Evolutionary conservation across 768 basidiomycete species (phyloP), one percentile per base, ranked within the genome.

Genomic region (Panus rudis): DNA sequence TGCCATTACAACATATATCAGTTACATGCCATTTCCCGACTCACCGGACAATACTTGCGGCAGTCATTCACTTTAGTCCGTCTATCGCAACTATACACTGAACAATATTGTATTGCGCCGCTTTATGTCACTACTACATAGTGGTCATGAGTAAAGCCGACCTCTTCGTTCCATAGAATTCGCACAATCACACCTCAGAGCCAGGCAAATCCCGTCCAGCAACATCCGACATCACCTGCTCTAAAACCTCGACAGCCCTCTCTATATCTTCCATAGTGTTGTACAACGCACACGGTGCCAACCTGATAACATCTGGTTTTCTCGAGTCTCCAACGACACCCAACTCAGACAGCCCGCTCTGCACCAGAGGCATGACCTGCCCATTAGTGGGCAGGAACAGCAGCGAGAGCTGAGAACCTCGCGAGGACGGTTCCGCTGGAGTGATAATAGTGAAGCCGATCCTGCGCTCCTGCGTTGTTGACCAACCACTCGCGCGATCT

Each of bases 271-370:
- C 64, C 52, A 80, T 69, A 11, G 83, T 82, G 59, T 85, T 96
- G 63, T 97, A 99, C 58, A 98, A 66, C 25, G 93, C 85, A 13
- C 73, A 72, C 37, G 93, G 92, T 48, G 91, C 77, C 34, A 98
- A 65, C 8, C 96, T 76, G 53, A 99, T 92, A 39, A 98, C 90
- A 57, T 91, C 85, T 21, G 96, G 94, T 55, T 81, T 68, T 56
- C 96, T 70, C 63, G 94, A 89, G 63, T 99, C 96, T 8, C 90
- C 93, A 40, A 96, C 73, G 12, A 99, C 84, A 5, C 96, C 96
- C 39, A 70, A 62, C 47, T 71, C 70, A 17, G 70, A 65, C 55
- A 98, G 62, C 30, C 63, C 68, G 40, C 73, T 62, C 47, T 80
- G 78, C 17, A 96, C 72, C 44, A 66, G 69, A 45, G 72, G 70